These are phyloP conservation scores for Epichloe uncinata DNA, from an alignment of 2,329 filamentous ascomycete species.

Conservation along the genomic window DNA sequence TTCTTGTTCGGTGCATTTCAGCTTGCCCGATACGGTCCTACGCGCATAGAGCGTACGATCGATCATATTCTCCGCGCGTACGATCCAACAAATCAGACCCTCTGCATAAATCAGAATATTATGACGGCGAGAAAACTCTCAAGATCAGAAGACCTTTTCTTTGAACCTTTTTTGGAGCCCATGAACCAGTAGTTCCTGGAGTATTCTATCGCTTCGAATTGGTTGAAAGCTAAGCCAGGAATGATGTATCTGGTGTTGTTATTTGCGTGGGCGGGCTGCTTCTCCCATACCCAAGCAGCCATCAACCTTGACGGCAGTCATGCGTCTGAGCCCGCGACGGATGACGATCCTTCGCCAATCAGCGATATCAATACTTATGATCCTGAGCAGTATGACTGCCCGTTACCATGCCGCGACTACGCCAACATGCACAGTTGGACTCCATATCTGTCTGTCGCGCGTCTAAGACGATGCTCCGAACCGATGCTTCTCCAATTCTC, in stretches of 20 bases:
- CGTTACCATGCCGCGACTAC: conserved; percentile 9
- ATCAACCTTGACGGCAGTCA: conserved; percentile 9
- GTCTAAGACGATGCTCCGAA: conserved; percentile 9
- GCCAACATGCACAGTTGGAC: conserved; percentile 12
- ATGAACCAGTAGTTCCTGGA: not conserved
- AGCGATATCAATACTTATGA: conserved; percentile 8
- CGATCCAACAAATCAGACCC: too few relatives aligned
- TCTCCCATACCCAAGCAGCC: conserved; percentile 4
- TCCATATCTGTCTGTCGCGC: conserved; percentile 10
- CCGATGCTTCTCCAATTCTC: conserved; percentile 7
- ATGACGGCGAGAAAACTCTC: too few relatives aligned
- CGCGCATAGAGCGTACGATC: too few relatives aligned
- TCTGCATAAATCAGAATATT: too few relatives aligned
- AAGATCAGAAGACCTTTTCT: not conserved
- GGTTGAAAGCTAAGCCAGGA: not conserved
- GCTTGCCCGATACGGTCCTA: too few relatives aligned
- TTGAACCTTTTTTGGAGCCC: not conserved
- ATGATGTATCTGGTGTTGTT: not conserved
- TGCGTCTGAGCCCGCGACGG: conserved; percentile 4
- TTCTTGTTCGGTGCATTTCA: too few relatives aligned
- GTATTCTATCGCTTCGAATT: not conserved
- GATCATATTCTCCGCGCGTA: too few relatives aligned
- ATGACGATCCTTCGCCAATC: conserved; percentile 10
- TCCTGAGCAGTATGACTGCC: conserved; percentile 12
- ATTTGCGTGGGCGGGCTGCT: not conserved